A percentile compares a stretch with the other conserved stretches of the same genome.
These are phyloP conservation scores for Endothia cerciana DNA, from an alignment of 2,329 filamentous ascomycete genomes.

Conservation along the genomic window DNA sequence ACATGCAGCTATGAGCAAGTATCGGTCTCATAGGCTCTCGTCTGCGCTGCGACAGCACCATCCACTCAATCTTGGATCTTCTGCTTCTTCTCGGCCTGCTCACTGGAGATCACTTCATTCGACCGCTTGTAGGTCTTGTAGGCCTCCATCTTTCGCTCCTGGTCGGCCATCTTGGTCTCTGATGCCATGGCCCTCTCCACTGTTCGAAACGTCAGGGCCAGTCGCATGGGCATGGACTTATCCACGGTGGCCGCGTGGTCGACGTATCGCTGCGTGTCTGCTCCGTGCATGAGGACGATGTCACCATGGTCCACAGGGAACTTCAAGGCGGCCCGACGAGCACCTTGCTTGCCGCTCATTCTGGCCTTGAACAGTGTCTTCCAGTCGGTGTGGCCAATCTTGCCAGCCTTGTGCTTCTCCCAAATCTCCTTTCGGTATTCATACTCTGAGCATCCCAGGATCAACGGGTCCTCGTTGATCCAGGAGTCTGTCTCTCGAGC, in stretches of 20 bases:
- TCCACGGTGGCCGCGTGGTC: conserved; percentile 2
- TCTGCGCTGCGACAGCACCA: background rate
- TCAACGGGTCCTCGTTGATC: conserved; percentile 11
- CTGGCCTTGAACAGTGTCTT: background rate
- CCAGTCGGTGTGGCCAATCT: conserved; percentile 8
- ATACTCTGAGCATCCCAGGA: conserved; percentile 5
- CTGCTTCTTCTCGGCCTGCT: background rate
- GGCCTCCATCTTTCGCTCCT: background rate
- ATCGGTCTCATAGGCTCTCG: too few species aligned
- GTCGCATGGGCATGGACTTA: conserved; percentile 3
- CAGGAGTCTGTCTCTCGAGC: background rate
- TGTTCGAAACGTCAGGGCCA: conserved; percentile 14
- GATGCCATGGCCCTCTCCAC: background rate
- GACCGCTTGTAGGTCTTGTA: background rate
- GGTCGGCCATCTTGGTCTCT: background rate
- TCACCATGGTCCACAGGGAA: conserved; percentile 15
- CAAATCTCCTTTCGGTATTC: background rate
- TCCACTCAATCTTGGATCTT: background rate
- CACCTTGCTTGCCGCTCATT: background rate
- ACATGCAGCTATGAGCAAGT: too few species aligned
- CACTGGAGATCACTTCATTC: background rate
- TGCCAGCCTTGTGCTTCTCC: background rate
- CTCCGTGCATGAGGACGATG: conserved; percentile 4
- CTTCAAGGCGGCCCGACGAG: background rate
- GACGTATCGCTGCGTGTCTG: conserved; percentile 12